phyloP scores from a whole-genome alignment of 225 moss, liverwort and hornwort genomes.

The Antitrichia curtipendula region DNA sequence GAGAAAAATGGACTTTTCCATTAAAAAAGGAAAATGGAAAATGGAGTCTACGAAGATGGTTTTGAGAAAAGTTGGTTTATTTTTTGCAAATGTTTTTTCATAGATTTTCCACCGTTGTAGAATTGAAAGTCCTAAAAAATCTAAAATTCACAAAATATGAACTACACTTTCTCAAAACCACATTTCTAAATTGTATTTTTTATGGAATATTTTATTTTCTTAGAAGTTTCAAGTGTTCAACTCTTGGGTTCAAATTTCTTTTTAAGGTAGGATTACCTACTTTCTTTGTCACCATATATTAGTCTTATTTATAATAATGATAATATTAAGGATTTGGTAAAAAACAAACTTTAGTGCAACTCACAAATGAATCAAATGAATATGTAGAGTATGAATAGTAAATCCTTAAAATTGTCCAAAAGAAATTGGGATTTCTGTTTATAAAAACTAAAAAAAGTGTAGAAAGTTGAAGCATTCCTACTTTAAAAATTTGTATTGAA shows the following conservation, averaged over 20 bases:
- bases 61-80: not conserved
- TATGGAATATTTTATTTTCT: not conserved
- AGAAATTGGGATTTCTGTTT: not conserved
- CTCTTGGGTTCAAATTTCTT: no score
- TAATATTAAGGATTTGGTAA: not conserved
- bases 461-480: not conserved
- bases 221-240: no score
- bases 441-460: not conserved
- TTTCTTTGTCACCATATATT: accelerated
- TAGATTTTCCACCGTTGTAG: not conserved
- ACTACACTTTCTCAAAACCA: not conserved
- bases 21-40: not conserved
- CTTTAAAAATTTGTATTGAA: not conserved
- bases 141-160: not conserved
- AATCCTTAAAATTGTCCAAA: not conserved
- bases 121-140: not conserved
- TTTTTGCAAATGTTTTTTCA: not conserved
- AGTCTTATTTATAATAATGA: not conserved
- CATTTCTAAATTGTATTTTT: not conserved
- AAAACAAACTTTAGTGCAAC: not conserved
- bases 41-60: not conserved
- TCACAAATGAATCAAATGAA: not conserved
- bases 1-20: no score
- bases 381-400: accelerated
- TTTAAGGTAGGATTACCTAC: not conserved